These are phyloP conservation scores for Yarrowia sp. DNA, from an alignment of 805 yeast genomes.

Conservation along the genomic window DNA sequence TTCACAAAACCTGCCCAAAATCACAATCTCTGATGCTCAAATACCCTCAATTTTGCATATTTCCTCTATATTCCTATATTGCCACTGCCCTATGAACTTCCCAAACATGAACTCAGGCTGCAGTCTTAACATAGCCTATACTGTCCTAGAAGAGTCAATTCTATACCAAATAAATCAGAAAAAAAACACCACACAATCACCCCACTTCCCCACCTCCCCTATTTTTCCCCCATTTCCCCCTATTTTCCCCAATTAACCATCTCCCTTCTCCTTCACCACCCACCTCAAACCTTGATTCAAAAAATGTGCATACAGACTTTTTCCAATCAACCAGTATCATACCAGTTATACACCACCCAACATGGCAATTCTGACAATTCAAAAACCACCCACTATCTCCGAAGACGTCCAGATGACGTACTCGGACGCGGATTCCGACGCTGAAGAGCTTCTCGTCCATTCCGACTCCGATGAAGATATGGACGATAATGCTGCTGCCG, in stretches of 20 bases:
- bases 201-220: too few species aligned
- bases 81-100: too few species aligned
- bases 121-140: too few species aligned
- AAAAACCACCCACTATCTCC: background rate
- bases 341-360: background rate
- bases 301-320: background rate
- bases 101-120: too few species aligned
- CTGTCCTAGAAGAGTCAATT: too few species aligned
- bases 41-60: too few species aligned
- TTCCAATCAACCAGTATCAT: background rate
- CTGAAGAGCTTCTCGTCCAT: constrained; percentile 7
- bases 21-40: too few species aligned
- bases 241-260: background rate
- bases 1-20: too few species aligned
- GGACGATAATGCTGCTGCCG: constrained; percentile 22
- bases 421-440: constrained; percentile 19
- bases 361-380: constrained; percentile 19
- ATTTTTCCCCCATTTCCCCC: too few species aligned
- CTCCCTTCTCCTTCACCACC: background rate
- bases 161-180: too few species aligned
- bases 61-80: too few species aligned
- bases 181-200: too few species aligned
- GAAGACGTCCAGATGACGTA: constrained; percentile 15
- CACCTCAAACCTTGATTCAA: background rate
- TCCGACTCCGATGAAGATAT: constrained; percentile 17